phyloP scores from a whole-genome alignment of 306 rosid genomes.

The Quillaja saponaria region DNA sequence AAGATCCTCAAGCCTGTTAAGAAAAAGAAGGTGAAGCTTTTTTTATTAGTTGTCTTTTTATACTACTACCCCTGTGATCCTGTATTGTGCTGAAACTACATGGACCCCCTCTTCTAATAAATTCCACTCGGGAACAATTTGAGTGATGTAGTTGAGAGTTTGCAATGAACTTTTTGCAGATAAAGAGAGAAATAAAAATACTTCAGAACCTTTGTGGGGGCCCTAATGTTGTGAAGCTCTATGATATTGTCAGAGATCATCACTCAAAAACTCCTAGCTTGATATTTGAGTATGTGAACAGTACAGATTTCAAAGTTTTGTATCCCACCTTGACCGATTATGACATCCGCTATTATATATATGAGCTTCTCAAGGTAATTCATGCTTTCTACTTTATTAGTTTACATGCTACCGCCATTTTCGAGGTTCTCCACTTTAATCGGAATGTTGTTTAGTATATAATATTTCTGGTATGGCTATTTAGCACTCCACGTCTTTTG shows the following conservation, averaged over 20 bases:
- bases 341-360: slow-evolving; percentile 90
- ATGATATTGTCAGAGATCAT: slow-evolving; percentile 85
- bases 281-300: slow-evolving; percentile 88
- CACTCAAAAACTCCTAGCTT: slow-evolving; percentile 91
- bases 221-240: slow-evolving; percentile 87
- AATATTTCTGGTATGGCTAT: too few species aligned
- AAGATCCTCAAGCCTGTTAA: slow-evolving; percentile 99
- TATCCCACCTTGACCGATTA: slow-evolving; percentile 84
- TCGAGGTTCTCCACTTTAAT: slow-evolving; percentile 13
- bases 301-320: slow-evolving; percentile 86
- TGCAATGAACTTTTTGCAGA: slow-evolving; percentile 48
- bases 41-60: neutral
- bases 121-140: too few species aligned
- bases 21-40: slow-evolving; percentile 82
- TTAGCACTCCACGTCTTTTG: too few species aligned
- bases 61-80: too few species aligned
- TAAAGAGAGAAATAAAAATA: slow-evolving; percentile 89
- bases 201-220: slow-evolving; percentile 96
- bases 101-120: too few species aligned
- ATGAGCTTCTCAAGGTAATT: slow-evolving; percentile 90
- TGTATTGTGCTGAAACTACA: too few species aligned
- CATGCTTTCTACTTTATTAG: slow-evolving; percentile 18
- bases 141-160: too few species aligned
- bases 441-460: neutral
- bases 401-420: slow-evolving; percentile 13